These are phyloP conservation scores for Penicillium aurantiogriseum DNA, from an alignment of 2,329 filamentous ascomycete genomes.

Conservation along the genomic window DNA sequence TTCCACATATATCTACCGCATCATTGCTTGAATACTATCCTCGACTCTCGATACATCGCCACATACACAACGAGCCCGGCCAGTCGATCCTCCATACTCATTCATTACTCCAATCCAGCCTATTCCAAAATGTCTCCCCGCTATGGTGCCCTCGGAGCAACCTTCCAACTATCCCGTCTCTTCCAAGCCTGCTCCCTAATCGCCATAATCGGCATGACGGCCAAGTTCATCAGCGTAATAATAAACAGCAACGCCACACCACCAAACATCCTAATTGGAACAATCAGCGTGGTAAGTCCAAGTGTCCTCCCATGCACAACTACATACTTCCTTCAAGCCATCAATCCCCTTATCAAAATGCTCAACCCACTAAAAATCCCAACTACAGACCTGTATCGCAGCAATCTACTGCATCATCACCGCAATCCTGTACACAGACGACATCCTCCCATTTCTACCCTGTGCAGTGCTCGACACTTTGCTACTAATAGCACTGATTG, in stretches of 20 bases:
- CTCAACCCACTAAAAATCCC: not conserved
- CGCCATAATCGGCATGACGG: slow-evolving; percentile 73
- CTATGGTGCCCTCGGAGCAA: slow-evolving; percentile 72
- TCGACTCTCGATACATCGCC: not conserved
- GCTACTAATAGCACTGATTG: slow-evolving; percentile 73
- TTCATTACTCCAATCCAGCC: not conserved
- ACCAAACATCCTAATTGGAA: slow-evolving; percentile 72
- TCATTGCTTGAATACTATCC: not conserved
- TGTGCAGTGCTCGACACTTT: slow-evolving; percentile 63
- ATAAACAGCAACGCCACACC: slow-evolving; percentile 63
- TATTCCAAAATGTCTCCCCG: slow-evolving; percentile 24
- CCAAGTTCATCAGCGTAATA: slow-evolving; percentile 79
- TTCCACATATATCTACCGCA: not conserved
- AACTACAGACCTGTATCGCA: slow-evolving; percentile 67
- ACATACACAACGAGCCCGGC: not conserved
- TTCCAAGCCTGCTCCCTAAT: slow-evolving; percentile 71
- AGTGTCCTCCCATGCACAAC: slow-evolving; percentile 36
- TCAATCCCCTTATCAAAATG: not conserved
- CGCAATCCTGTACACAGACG: slow-evolving; percentile 77
- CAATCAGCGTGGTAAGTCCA: slow-evolving; percentile 72
- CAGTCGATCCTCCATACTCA: not conserved
- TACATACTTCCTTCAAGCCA: not conserved
- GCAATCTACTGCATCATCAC: slow-evolving; percentile 76
- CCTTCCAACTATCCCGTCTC: slow-evolving; percentile 71
- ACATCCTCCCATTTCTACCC: slow-evolving; percentile 71